Conservation (phyloP, 2,329 filamentous ascomycete genomes). For the Aureobasidium sp. region DNA sequence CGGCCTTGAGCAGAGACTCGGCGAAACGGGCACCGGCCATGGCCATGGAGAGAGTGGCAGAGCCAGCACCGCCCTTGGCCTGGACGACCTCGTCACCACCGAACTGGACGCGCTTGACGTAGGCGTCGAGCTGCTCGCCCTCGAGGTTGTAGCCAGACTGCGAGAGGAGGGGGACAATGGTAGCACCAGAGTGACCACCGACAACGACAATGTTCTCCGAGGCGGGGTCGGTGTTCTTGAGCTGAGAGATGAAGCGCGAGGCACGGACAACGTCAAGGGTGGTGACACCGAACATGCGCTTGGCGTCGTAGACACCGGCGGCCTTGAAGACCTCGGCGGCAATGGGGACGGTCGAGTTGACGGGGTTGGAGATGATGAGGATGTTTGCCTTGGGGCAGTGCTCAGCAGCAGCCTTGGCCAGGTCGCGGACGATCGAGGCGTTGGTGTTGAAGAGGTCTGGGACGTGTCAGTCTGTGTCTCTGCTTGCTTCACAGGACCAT, state of each 20-base stretch:
- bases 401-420: conserved; percentile 89
- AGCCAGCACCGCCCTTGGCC: conserved; percentile 96
- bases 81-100: conserved; percentile 98
- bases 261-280: conserved; percentile 98
- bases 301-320: conserved; percentile 94
- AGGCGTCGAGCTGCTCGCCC: conserved; percentile 62
- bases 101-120: conserved; percentile 94
- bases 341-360: conserved; percentile 99
- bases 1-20: conserved; percentile 85
- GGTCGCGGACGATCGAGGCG: conserved; percentile 96
- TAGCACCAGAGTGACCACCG: conserved; percentile 94
- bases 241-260: conserved; percentile 91
- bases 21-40: conserved; percentile 82
- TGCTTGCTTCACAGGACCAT: background rate
- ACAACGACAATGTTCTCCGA: conserved; percentile 93
- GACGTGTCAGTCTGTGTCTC: background rate
- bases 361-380: conserved; percentile 96
- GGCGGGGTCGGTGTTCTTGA: conserved; percentile 83
- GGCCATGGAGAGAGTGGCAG: conserved; percentile 96
- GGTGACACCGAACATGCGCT: conserved; percentile 98
- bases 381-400: conserved; percentile 86
- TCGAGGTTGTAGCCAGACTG: conserved; percentile 84
- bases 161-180: conserved; percentile 95
- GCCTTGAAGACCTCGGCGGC: conserved; percentile 94
- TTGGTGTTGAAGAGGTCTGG: conserved; percentile 99